Base-by-base conservation (phyloP, 2,329 filamentous ascomycete species). In the Alternaria brassicae region DNA sequence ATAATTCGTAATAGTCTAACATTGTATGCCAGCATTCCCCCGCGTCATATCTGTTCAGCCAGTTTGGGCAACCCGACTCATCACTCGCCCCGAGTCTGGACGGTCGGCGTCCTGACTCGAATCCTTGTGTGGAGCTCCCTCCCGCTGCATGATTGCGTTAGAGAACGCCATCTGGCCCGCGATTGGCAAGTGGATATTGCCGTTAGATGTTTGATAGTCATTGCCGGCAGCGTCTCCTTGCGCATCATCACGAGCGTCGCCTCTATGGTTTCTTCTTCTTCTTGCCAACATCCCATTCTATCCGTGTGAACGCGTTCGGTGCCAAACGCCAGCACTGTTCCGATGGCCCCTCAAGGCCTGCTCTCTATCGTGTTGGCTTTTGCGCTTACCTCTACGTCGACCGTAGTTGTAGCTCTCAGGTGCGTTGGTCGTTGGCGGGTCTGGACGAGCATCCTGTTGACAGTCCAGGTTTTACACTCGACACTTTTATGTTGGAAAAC, bases 381-480 rank as follows among this genome's bases (percentile, higher is more conserved):
- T 40, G 62, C 56, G 34, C 65, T 75, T 15, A 73, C 72, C 10
- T 65, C 66, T 21, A 27, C 70, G 7, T 76, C 73, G 27, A 76
- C 73, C 7, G 21, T 73, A 13, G 62, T 76, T 21, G 70, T 76
- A 44, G 67, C 63, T 28, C 56, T 74, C 21, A 72, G 72, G 72
- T 70, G 63, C 52, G 47, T n/a, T 44, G 8, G 53, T 39, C 40
- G 6, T 23, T 30, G 17, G 25, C 39, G 42, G 12, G 19, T n/a
- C 10, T 39, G n/a, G 39, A 27, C 30, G n/a, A 7, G n/a, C n/a
- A n/a, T 6, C 37, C 25, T 4, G 8, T 28, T 49, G 12, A 28
- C n/a, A 21, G 8, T 44, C 13, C 8, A 75, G 73, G 47, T 73
- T 75, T 30, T 76, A 76, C 50, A 66, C 66, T 51, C 72, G 73